Conservation (phyloP, 306 rosid genomes). For the Castanospermum australe region DNA sequence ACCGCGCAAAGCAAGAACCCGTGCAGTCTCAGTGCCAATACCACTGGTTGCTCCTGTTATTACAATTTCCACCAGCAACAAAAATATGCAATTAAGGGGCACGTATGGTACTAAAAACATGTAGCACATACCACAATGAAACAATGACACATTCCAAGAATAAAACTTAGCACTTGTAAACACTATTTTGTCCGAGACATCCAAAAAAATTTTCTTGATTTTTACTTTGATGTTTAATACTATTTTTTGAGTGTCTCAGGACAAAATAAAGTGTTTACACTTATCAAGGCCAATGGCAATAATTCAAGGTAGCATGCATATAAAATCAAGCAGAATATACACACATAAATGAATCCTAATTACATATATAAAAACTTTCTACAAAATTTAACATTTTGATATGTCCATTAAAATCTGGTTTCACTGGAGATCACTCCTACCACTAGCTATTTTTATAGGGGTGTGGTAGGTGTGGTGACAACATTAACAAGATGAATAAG, state of each 20-base stretch:
- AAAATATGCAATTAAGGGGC: not conserved
- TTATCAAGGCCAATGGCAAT: not conserved
- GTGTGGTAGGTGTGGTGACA: not conserved
- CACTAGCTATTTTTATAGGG: not conserved
- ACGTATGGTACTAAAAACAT: not conserved
- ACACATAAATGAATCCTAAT: not conserved
- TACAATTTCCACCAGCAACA: not conserved
- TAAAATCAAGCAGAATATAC: not conserved
- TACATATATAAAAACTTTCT: not conserved
- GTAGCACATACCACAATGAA: not conserved
- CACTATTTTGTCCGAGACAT: too few relatives aligned
- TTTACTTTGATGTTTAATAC: too few relatives aligned
- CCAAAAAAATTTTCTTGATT: too few relatives aligned
- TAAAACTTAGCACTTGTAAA: too few relatives aligned
- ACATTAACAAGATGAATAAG: too few relatives aligned
- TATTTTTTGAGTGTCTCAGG: too few relatives aligned
- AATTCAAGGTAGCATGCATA: not conserved
- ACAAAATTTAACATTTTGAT: not conserved
- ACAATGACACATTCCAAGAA: not conserved
- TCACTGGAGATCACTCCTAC: not conserved
- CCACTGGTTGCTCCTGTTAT: slow-evolving; percentile 82
- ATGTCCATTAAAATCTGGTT: not conserved
- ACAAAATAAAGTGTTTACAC: too few relatives aligned
- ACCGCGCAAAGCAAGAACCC: slow-evolving; percentile 89
- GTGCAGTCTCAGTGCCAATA: slow-evolving; percentile 73